Conservation (phyloP, 345 rosid genomes). For the Eucalyptus virginea region DNA sequence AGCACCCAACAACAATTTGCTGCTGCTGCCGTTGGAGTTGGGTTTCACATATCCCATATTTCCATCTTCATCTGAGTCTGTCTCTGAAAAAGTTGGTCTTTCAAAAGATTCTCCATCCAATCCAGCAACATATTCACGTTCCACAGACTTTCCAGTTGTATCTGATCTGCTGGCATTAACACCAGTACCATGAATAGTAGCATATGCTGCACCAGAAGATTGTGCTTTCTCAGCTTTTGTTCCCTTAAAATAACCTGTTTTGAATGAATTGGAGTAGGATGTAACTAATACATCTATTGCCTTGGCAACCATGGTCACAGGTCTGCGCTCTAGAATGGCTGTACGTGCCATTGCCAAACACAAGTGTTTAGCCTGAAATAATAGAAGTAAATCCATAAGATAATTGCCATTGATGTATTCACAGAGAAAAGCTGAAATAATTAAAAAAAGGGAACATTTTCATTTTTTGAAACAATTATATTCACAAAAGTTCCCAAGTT, state of each 20-base stretch:
- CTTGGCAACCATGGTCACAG: constrained; percentile 63
- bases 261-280: constrained; percentile 57
- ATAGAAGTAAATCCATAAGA: not conserved
- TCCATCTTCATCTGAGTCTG: constrained; percentile 40
- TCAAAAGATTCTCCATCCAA: constrained; percentile 16
- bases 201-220: constrained; percentile 16
- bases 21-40: constrained; percentile 8
- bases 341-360: constrained; percentile 65
- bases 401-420: not conserved
- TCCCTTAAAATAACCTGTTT: constrained; percentile 64
- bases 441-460: not conserved
- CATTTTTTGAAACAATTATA: not conserved
- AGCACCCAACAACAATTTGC: constrained; percentile 17
- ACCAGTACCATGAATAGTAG: constrained; percentile 5
- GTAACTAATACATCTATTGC: constrained; percentile 71
- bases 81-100: constrained; percentile 26
- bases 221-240: constrained; percentile 35
- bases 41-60: constrained; percentile 16
- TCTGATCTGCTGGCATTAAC: constrained; percentile 26
- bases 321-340: constrained; percentile 81
- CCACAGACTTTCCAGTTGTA: constrained; percentile 15
- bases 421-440: not conserved
- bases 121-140: constrained; percentile 13
- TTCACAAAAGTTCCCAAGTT: not conserved
- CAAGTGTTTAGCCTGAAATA: constrained; percentile 79